A percentile compares a stretch with the other conserved stretches of the same genome.
Conservation (phyloP, 1,284 basidiomycete species). For the Taiwanofungus camphoratus region DNA sequence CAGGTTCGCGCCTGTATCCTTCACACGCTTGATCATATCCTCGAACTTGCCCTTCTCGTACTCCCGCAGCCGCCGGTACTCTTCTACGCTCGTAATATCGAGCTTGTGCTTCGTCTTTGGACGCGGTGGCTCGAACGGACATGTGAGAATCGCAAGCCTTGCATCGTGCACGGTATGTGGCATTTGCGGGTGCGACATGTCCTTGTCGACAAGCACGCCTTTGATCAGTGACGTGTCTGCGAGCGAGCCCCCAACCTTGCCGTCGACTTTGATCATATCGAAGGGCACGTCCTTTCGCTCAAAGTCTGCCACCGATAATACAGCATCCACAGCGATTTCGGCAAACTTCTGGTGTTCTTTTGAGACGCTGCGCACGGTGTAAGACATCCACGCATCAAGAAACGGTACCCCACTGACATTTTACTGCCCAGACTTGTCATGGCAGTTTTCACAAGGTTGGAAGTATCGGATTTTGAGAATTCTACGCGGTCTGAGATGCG, state of each 20-base stretch:
- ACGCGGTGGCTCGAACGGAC: conserved; percentile 97
- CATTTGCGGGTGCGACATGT: conserved; percentile 99
- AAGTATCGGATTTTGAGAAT: conserved; percentile 79
- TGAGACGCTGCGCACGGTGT: conserved; percentile 70
- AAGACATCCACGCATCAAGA: conserved; percentile 2
- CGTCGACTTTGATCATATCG: conserved; percentile 98
- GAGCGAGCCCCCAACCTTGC: conserved; percentile 96
- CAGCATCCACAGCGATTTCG: conserved; percentile 96
- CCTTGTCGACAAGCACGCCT: conserved; percentile 98
- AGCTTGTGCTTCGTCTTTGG: conserved; percentile 99
- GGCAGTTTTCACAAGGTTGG: conserved; percentile 89
- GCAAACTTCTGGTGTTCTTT: conserved; percentile 96
- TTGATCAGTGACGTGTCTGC: conserved; percentile 92
- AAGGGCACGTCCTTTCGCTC: conserved; percentile 95
- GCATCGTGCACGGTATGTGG: conserved; percentile 85
- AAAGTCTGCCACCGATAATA: conserved; percentile 92
- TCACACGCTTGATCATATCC: conserved; percentile 96
- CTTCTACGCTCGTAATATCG: conserved; percentile 96
- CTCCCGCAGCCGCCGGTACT: conserved; percentile 91
- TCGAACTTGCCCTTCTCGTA: conserved; percentile 97
- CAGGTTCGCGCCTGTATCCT: conserved; percentile 96
- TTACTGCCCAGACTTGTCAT: conserved; percentile 97
- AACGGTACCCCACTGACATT: conserved; percentile 59
- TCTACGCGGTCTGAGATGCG: conserved; percentile 88
- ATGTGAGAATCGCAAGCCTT: conserved; percentile 93